phyloP scores from a whole-genome alignment of 2,329 filamentous ascomycete genomes.

The Diaporthe citri region DNA sequence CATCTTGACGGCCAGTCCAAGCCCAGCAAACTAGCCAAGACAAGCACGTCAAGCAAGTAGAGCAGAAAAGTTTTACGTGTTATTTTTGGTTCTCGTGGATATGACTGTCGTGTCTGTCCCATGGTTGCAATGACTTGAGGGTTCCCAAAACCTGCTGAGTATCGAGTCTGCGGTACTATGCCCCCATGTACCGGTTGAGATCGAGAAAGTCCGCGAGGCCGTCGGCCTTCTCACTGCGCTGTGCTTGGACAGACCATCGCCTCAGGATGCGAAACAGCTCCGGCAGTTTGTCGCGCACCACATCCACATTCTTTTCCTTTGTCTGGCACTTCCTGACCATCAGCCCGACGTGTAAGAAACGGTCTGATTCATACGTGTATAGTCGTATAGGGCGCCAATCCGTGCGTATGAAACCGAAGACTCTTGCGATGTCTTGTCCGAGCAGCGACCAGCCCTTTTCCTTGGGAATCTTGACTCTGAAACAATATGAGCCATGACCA shows the following conservation, averaged over 20 bases:
- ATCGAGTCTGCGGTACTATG: background rate
- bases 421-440: background rate
- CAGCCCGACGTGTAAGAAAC: background rate
- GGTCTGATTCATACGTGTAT: background rate
- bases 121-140: background rate
- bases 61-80: background rate
- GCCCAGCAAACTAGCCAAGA: background rate
- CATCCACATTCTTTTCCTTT: no score
- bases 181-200: no score
- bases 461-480: background rate
- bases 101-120: fast-evolving
- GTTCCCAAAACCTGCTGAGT: background rate
- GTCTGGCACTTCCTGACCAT: background rate
- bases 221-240: background rate
- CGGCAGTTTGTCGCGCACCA: no score
- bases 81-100: no score
- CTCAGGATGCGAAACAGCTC: background rate
- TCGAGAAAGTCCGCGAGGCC: no score
- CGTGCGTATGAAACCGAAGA: background rate
- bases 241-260: background rate
- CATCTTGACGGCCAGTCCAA: background rate
- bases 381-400: background rate
- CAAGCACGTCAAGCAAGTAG: background rate
- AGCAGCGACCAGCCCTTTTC: background rate
- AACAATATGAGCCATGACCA: background rate